phyloP scores from a whole-genome alignment of 441 rosid species.

The Corymbia calophylla region DNA sequence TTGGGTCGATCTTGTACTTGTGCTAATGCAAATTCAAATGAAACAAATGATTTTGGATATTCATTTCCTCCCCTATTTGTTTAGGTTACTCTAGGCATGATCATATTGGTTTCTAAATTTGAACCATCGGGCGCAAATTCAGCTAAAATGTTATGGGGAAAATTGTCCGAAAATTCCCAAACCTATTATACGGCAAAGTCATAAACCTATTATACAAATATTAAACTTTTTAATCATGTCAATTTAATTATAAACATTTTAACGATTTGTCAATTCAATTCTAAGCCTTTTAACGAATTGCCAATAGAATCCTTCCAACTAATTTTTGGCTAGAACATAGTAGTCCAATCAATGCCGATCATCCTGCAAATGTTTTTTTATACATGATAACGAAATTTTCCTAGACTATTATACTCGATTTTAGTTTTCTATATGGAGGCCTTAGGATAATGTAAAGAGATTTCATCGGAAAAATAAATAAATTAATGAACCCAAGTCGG shows the following conservation, averaged over 20 bases:
- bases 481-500: neutral
- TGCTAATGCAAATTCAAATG: neutral
- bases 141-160: neutral
- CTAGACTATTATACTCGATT: neutral
- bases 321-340: no score
- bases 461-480: neutral
- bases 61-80: neutral
- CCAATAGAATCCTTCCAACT: accelerated
- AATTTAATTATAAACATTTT: no score
- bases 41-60: neutral
- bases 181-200: no score
- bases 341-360: accelerated
- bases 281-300: no score
- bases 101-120: neutral
- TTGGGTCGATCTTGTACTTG: neutral
- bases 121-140: neutral
- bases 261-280: no score
- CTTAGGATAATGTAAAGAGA: neutral
- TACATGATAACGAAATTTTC: neutral
- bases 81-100: neutral
- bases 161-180: accelerated
- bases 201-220: no score
- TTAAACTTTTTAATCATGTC: neutral
- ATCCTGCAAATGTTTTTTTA: neutral
- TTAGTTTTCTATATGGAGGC: neutral